These are phyloP conservation scores for Anaeramoeba flamelloides DNA, from an alignment of 78 protist genomes.

Conservation along the genomic window DNA sequence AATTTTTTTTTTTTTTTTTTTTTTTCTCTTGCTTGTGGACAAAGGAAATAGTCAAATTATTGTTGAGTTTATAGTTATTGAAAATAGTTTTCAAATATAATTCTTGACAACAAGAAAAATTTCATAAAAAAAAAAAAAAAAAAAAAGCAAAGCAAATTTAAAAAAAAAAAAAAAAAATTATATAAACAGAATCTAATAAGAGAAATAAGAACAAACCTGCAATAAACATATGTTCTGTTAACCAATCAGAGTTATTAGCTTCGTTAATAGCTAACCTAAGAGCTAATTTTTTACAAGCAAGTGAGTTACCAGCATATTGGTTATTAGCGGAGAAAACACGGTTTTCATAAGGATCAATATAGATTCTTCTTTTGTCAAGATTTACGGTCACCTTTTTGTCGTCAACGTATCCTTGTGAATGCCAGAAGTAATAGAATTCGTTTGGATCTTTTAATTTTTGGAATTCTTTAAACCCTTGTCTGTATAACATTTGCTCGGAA, in stretches of 20 bases:
- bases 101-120: no score
- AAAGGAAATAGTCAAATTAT: no score
- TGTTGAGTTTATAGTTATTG: no score
- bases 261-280: slow-evolving; percentile 66
- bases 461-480: not conserved
- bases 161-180: no score
- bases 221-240: slow-evolving; percentile 83
- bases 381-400: not conserved
- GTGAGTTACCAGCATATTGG: slow-evolving; percentile 6
- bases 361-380: not conserved
- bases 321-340: not conserved
- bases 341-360: slow-evolving; percentile 2
- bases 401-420: slow-evolving; percentile 1
- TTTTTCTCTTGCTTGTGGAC: no score
- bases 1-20: no score
- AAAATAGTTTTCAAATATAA: no score
- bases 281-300: slow-evolving; percentile 60
- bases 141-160: no score
- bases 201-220: no score
- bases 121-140: no score
- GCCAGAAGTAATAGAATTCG: slow-evolving; percentile 1
- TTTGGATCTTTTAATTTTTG: not conserved
- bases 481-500: slow-evolving; percentile 1
- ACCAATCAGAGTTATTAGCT: slow-evolving; percentile 50
- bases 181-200: no score